Conservation (phyloP, 192 early-diverging fungal species). For the Podila verticillata region DNA sequence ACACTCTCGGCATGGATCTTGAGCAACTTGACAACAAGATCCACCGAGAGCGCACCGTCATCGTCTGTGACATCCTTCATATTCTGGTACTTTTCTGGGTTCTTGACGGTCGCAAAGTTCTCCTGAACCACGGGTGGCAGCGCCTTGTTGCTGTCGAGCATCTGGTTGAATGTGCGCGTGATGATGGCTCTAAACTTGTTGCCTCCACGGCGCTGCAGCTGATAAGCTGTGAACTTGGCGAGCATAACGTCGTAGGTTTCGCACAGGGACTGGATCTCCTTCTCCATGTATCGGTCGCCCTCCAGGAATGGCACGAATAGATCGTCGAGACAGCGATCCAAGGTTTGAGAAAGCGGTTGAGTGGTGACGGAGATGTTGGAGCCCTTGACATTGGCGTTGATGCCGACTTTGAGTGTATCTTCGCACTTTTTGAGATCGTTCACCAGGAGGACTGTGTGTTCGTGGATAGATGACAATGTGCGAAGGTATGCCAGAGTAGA, state of each 20-base stretch:
- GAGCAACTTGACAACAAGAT: constrained; percentile 63
- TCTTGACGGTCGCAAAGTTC: constrained; percentile 51
- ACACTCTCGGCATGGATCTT: constrained; percentile 83
- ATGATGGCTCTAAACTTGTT: constrained; percentile 50
- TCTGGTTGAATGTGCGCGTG: constrained; percentile 47
- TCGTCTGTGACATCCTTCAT: constrained; percentile 42
- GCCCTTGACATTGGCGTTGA: constrained; percentile 52
- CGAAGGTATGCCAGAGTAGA: constrained; percentile 87
- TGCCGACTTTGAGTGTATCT: constrained; percentile 56
- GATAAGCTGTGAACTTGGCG: constrained; percentile 54
- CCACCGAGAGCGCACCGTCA: constrained; percentile 52
- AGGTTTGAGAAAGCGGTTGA: constrained; percentile 70
- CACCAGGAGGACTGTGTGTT: constrained; percentile 77
- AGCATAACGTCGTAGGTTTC: constrained; percentile 64
- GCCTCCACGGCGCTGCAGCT: constrained; percentile 50
- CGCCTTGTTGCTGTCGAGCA: constrained; percentile 28
- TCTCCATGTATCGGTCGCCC: constrained; percentile 85
- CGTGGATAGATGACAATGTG: constrained; percentile 75
- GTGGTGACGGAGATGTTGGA: constrained; percentile 54
- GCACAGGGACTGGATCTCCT: constrained; percentile 75
- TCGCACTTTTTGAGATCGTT: constrained; percentile 86
- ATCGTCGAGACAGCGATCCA: constrained; percentile 93
- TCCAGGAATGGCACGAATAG: constrained; percentile 95
- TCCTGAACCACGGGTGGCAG: constrained; percentile 39
- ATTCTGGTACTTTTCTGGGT: constrained; percentile 47